These are phyloP conservation scores for Diaporthe longicolla DNA, from an alignment of 2,329 filamentous ascomycete genomes.

Conservation along the genomic window DNA sequence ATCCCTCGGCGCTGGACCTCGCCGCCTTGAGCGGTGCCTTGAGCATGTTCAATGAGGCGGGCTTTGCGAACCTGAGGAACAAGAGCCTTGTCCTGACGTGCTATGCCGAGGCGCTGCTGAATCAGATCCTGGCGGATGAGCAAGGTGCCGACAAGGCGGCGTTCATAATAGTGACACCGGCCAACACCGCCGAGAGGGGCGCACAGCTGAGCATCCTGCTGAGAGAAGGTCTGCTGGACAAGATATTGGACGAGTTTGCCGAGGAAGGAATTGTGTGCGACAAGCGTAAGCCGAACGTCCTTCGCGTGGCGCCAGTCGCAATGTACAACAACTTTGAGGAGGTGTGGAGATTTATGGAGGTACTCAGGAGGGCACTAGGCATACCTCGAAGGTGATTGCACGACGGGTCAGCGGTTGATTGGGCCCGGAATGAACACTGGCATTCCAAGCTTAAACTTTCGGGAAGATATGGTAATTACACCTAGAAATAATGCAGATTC, in stretches of 20 bases:
- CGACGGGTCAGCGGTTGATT: too few species aligned
- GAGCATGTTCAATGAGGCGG: slow-evolving; percentile 80
- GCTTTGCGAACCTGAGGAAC: slow-evolving; percentile 76
- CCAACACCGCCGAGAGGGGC: slow-evolving; percentile 76
- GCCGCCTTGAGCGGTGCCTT: slow-evolving; percentile 81
- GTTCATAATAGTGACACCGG: slow-evolving; percentile 78
- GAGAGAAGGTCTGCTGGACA: slow-evolving; percentile 77
- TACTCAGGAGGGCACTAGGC: slow-evolving; percentile 51
- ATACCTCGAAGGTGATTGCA: neutral
- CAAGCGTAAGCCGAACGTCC: slow-evolving; percentile 87
- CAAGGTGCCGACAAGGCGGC: slow-evolving; percentile 53
- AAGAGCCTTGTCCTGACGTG: slow-evolving; percentile 82
- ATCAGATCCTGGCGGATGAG: slow-evolving; percentile 55
- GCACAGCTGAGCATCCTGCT: slow-evolving; percentile 85
- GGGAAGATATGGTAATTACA: neutral
- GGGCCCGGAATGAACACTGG: neutral
- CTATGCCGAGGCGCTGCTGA: slow-evolving; percentile 80
- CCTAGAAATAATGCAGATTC: neutral
- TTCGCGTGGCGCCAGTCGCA: slow-evolving; percentile 86
- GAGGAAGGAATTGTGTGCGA: slow-evolving; percentile 82
- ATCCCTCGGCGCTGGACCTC: slow-evolving; percentile 84
- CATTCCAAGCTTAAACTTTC: neutral
- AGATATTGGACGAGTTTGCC: slow-evolving; percentile 74
- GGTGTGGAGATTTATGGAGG: slow-evolving; percentile 67
- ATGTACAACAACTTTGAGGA: slow-evolving; percentile 87